Percentiles rank a stretch among this genome's conserved stretches.
These are phyloP conservation scores for Plantago major DNA, from an alignment of 257 asterid genomes.

Conservation along the genomic window DNA sequence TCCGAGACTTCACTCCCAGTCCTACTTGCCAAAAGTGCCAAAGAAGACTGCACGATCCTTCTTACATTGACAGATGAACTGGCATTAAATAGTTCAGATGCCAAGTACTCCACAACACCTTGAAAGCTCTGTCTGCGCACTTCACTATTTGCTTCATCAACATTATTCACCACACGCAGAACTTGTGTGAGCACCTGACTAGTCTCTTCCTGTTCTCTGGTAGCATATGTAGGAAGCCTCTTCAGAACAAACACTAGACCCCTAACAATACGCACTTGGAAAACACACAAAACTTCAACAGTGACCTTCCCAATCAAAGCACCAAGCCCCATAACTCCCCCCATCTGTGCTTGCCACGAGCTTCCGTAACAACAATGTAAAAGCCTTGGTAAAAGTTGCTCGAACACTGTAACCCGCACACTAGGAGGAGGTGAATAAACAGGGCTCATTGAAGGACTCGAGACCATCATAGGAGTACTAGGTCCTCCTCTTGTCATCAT, in stretches of 20 bases:
- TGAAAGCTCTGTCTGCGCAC: slow-evolving; percentile 94
- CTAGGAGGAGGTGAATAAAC: slow-evolving; percentile 97
- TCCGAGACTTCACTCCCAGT: slow-evolving; percentile 99
- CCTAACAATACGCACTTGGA: slow-evolving; percentile 86
- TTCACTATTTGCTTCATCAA: slow-evolving; percentile 94
- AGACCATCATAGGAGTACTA: slow-evolving; percentile 90
- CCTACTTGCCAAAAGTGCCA: slow-evolving; percentile 97
- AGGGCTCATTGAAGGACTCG: slow-evolving; percentile 99
- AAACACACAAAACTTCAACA: slow-evolving; percentile 73
- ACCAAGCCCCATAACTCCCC: slow-evolving; percentile 97
- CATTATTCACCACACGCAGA: slow-evolving; percentile 95
- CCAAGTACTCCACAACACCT: slow-evolving; percentile 91
- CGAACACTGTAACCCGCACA: slow-evolving; percentile 90
- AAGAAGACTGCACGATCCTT: slow-evolving; percentile 92
- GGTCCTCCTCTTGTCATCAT: slow-evolving; percentile 88
- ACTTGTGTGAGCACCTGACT: slow-evolving; percentile 97
- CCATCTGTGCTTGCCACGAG: slow-evolving; percentile 98
- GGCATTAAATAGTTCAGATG: slow-evolving; percentile 85
- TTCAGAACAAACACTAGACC: slow-evolving; percentile 92
- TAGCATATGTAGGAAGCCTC: slow-evolving; percentile 88
- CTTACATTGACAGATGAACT: slow-evolving; percentile 84
- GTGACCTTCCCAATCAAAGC: slow-evolving; percentile 96
- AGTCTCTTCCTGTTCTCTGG: slow-evolving; percentile 95
- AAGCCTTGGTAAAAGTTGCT: slow-evolving; percentile 93
- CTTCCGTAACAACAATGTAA: slow-evolving; percentile 92